Evolutionary conservation across 2,329 filamentous ascomycete species (phyloP).

Genomic region (Orbilia brochopaga): DNA sequence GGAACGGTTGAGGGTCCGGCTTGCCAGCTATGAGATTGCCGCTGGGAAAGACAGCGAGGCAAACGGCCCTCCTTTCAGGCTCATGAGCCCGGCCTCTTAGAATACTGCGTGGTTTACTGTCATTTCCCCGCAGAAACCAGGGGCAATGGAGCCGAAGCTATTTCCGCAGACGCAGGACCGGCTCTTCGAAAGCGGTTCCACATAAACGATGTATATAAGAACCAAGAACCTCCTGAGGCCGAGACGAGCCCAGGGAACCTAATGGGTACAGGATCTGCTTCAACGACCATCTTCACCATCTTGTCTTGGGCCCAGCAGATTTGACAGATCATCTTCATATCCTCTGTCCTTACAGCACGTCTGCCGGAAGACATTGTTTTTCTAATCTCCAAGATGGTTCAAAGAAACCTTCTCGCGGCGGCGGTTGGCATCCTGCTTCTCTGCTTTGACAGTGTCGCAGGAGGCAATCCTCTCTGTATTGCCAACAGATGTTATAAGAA

Average conservation of each 20-base stretch:
- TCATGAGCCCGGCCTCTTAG: constrained; percentile 23
- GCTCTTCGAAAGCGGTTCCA: constrained; percentile 31
- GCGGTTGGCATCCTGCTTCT: constrained; percentile 19
- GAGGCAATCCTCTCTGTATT: constrained; percentile 42
- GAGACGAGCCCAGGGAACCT: constrained; percentile 40
- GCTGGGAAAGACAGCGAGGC: constrained; percentile 28
- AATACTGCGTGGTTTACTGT: constrained; percentile 49
- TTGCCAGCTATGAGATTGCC: constrained; percentile 16
- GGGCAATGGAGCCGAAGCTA: constrained; percentile 41
- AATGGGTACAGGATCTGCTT: constrained; percentile 49
- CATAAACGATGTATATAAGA: constrained; percentile 48
- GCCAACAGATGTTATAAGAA: constrained; percentile 48
- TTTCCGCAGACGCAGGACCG: constrained; percentile 34
- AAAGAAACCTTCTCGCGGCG: constrained; percentile 21
- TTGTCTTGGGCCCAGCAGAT: constrained; percentile 40
- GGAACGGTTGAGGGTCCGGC: constrained; percentile 1
- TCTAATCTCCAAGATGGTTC: constrained; percentile 28
- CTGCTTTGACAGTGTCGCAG: constrained; percentile 14
- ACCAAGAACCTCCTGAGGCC: constrained; percentile 39
- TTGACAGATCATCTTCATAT: constrained; percentile 24
- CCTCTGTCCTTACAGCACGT: constrained; percentile 20
- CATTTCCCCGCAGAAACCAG: constrained; percentile 50
- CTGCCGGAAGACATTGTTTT: constrained; percentile 6
- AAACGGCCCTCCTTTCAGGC: constrained; percentile 39
- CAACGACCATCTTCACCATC: constrained; percentile 44